Base-by-base conservation (phyloP, 1,139 yeast species). In the Blastobotrys proliferans region DNA sequence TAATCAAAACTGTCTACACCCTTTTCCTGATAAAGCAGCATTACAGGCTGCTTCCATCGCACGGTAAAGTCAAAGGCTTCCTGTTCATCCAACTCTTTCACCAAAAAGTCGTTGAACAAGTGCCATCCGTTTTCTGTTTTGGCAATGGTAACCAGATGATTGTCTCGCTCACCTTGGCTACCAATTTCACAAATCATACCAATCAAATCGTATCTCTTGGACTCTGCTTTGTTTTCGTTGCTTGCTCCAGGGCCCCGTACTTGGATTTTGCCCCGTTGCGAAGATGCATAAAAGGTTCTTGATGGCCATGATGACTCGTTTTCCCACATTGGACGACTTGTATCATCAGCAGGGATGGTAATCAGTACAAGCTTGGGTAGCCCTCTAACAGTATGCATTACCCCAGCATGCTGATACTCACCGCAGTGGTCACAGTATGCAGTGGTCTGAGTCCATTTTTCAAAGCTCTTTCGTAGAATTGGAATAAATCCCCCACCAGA, bases 81-180 rank as follows among this genome's bases (percentile, higher is more conserved):
- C 19, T 68, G 69, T 51, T 81, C 85, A 0, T 82, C 72, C 1
- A 94, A 73, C 19, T 81, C 81, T 60, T 79, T 76, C n/a, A 88
- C 97, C 54, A 92, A 68, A 63, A 90, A 94, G 62, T 94, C 97
- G 58, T 94, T 94, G 62, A 94, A 88, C 56, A 94, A 63, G 53
- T 74, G 78, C 98, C 99, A 94, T 16, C 41, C 41, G 40, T 45
- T 46, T 9, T 52, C 53, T 27, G 78, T 68, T 43, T 73, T 73
- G 5, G 78, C 70, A 51, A 65, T 53, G 5, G 70, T 54, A 10
- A 68, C 67, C 39, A 63, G 50, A 40, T 67, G 72, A 17, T 58
- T 54, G 32, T 59, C 66, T 3, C 53, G 48, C 6, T 50, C 48
- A 6, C 56, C 57, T 5, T 52, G 54, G 18, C 53, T 49, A 3